Evolutionary conservation across 495 filamentous ascomycete species (phyloP).

Genomic region (Xylaria nigripes): DNA sequence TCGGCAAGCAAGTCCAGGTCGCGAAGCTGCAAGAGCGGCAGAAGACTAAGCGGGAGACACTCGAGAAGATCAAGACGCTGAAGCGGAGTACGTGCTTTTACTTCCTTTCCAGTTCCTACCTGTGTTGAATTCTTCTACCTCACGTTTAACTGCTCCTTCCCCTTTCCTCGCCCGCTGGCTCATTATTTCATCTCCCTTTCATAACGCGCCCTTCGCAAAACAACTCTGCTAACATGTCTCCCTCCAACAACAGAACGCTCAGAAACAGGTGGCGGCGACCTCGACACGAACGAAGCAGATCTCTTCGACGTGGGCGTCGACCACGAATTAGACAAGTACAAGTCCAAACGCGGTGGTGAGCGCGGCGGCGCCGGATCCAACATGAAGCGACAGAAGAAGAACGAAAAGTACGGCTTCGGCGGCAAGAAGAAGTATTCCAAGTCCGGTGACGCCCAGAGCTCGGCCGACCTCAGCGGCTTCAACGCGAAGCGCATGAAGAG

Average conservation of each 20-base stretch:
- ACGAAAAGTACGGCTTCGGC: slow-evolving; percentile 87
- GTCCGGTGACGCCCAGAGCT: slow-evolving; percentile 75
- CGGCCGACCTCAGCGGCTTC: slow-evolving; percentile 69
- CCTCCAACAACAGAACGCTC: slow-evolving; percentile 64
- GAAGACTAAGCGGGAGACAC: slow-evolving; percentile 79
- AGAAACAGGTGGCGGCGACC: slow-evolving; percentile 53
- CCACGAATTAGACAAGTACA: slow-evolving; percentile 48
- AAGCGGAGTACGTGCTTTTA: slow-evolving; percentile 70
- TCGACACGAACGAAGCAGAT: slow-evolving; percentile 65
- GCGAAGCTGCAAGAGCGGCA: slow-evolving; percentile 88
- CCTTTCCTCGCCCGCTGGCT: too few species aligned
- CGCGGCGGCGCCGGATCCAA: slow-evolving; percentile 40
- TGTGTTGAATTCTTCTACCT: too few species aligned
- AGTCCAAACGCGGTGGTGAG: slow-evolving; percentile 24
- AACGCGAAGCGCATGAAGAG: slow-evolving; percentile 77
- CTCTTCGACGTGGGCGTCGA: slow-evolving; percentile 94
- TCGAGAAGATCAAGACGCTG: slow-evolving; percentile 87
- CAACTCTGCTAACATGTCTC: background rate
- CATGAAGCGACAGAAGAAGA: slow-evolving; percentile 80
- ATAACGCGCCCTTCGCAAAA: background rate
- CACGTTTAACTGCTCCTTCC: too few species aligned
- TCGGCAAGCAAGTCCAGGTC: slow-evolving; percentile 96
- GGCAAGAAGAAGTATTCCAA: slow-evolving; percentile 87
- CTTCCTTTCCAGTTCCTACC: background rate
- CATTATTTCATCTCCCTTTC: background rate